Conservation (phyloP, 305 asterid species). For the Fraxinus nigra region DNA sequence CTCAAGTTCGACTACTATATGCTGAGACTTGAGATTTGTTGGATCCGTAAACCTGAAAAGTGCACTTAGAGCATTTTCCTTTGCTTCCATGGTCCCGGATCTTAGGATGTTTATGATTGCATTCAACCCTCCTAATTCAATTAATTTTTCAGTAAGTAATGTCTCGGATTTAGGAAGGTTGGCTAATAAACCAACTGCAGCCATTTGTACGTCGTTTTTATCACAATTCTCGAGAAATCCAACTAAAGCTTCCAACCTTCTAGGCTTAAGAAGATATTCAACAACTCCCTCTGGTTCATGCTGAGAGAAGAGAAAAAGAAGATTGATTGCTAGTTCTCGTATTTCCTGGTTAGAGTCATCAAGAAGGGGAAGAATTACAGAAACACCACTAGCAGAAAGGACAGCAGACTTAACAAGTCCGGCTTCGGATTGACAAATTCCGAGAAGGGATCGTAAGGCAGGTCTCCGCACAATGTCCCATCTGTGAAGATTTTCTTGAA, state of each 20-base stretch:
- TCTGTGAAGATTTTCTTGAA: constrained; percentile 47
- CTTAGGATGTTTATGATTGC: constrained; percentile 45
- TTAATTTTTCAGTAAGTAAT: constrained; percentile 42
- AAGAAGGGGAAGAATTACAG: constrained; percentile 51
- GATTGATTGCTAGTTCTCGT: constrained; percentile 53
- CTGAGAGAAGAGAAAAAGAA: constrained; percentile 59
- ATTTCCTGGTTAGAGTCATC: constrained; percentile 58
- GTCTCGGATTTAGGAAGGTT: constrained; percentile 62
- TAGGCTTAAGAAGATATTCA: constrained; percentile 58
- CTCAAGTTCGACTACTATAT: constrained; percentile 38
- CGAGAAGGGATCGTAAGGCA: constrained; percentile 47
- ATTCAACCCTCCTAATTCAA: constrained; percentile 56
- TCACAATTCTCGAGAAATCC: constrained; percentile 55
- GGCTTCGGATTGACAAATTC: constrained; percentile 52
- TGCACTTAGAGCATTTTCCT: constrained; percentile 66
- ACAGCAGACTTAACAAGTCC: constrained; percentile 61
- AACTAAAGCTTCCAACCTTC: constrained; percentile 55
- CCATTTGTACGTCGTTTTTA: constrained; percentile 53
- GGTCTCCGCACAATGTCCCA: constrained; percentile 43
- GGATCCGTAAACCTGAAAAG: constrained; percentile 66
- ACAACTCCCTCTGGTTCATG: constrained; percentile 65
- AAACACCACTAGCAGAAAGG: constrained; percentile 51
- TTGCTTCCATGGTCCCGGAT: constrained; percentile 47
- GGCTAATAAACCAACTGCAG: constrained; percentile 66
- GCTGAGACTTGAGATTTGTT: constrained; percentile 46